Percentiles rank a stretch among this genome's conserved stretches.
phyloP scores from a whole-genome alignment of 2,329 filamentous ascomycete genomes.

The Aspergillus brunneoviolaceus region DNA sequence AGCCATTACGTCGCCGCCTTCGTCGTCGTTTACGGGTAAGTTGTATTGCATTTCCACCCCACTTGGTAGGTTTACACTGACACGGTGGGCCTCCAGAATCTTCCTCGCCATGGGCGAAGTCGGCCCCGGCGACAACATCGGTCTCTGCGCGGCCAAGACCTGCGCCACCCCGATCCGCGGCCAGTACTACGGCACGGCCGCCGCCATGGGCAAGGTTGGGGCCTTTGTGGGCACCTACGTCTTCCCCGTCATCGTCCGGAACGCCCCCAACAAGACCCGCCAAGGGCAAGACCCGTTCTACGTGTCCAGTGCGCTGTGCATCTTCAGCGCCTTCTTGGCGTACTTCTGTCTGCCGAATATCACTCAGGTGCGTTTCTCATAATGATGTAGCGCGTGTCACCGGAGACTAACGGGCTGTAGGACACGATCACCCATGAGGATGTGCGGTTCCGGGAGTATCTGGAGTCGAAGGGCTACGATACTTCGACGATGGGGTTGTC shows the following conservation, averaged over 20 bases:
- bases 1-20: slow-evolving; percentile 70
- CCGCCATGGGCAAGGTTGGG: slow-evolving; percentile 48
- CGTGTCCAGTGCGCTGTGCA: slow-evolving; percentile 73
- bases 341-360: slow-evolving; percentile 72
- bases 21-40: slow-evolving; percentile 70
- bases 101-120: slow-evolving; percentile 77
- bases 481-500: slow-evolving; percentile 55
- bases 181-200: slow-evolving; percentile 61
- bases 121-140: slow-evolving; percentile 89
- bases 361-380: slow-evolving; percentile 47
- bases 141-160: slow-evolving; percentile 80
- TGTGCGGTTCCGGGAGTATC: slow-evolving; percentile 68
- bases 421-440: slow-evolving; percentile 84
- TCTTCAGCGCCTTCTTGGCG: slow-evolving; percentile 69
- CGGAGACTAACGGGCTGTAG: slow-evolving; percentile 36
- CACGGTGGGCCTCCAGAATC: slow-evolving; percentile 44
- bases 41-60: neutral
- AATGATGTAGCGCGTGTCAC: too few relatives aligned
- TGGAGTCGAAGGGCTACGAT: slow-evolving; percentile 75
- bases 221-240: slow-evolving; percentile 86
- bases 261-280: slow-evolving; percentile 55
- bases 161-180: slow-evolving; percentile 86
- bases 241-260: slow-evolving; percentile 67
- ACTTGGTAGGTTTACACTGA: neutral
- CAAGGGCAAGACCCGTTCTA: slow-evolving; percentile 85